Conservation (phyloP, 2,329 filamentous ascomycete genomes). For the Sporothrix curviconia region DNA sequence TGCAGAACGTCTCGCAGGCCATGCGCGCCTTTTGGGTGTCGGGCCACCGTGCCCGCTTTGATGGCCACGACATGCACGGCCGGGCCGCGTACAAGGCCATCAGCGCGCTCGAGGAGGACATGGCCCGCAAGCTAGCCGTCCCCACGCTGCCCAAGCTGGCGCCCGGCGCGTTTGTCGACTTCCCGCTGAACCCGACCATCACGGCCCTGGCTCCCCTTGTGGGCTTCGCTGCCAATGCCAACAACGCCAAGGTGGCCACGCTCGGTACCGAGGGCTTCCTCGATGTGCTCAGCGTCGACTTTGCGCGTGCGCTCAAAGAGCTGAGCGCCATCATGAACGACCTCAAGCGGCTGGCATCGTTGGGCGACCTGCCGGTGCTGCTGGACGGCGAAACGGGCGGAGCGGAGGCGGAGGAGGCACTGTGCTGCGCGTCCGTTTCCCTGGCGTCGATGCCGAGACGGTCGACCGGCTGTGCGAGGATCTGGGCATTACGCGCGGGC, state of each 20-base stretch:
- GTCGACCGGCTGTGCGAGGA: conserved; percentile 82
- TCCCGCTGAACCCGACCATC: conserved; percentile 79
- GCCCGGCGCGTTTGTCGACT: conserved; percentile 78
- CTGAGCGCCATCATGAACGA: conserved; percentile 74
- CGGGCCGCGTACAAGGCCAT: conserved; percentile 74
- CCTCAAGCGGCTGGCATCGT: conserved; percentile 63
- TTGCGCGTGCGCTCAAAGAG: conserved; percentile 79
- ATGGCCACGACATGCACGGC: conserved; percentile 66
- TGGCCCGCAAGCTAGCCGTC: conserved; percentile 58
- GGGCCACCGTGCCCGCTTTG: conserved; percentile 80
- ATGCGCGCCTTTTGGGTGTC: conserved; percentile 89
- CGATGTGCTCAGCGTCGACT: conserved; percentile 79
- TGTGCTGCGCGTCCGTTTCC: conserved; percentile 75
- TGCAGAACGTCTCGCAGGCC: conserved; percentile 91
- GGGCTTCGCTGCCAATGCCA: not conserved
- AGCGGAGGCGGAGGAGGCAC: conserved; percentile 42
- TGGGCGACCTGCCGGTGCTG: conserved; percentile 79
- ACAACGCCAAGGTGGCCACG: conserved; percentile 35
- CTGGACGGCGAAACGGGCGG: conserved; percentile 43
- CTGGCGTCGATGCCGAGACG: conserved; percentile 77
- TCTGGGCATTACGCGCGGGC: conserved; percentile 72
- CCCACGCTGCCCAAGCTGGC: conserved; percentile 19
- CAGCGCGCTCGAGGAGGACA: conserved; percentile 67
- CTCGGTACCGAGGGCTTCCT: conserved; percentile 80
- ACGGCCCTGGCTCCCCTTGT: conserved; percentile 72